Evolutionary conservation across 2,329 filamentous ascomycete species (phyloP), one percentile per base, ranked within the genome.

Genomic region (Penicillium sp.): DNA sequence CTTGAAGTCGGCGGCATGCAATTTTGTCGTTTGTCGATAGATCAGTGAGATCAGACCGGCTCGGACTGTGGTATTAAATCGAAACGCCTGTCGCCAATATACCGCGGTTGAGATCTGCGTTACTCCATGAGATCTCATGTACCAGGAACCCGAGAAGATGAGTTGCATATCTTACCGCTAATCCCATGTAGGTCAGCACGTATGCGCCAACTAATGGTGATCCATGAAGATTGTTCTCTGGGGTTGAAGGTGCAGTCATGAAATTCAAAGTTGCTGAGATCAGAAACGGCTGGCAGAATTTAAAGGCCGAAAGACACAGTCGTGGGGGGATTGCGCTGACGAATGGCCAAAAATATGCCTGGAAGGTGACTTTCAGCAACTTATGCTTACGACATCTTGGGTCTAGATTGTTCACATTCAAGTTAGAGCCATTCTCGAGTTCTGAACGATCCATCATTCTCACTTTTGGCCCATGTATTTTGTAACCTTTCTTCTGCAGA

Each of bases 11-110:
- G 59, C 49, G 0, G 63, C 55, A 6, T 63, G 63, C 9, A 76
- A 53, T 0, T 61, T 58, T 1, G 74, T 52, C 0, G 76, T 77
- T 59, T 79, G 78, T 16, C 68, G 64, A 54, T 76, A 80, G 4
- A 82, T 72, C n/a, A 79, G 45, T 0, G 74, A 70, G 10, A 73
- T 62, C 26, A 74, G 54, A 0, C 59, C 64, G 13, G 64, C 65
- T 38, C 72, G 60, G 12, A 71, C 49, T 39, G 67, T 64, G 3
- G 65, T 67, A 3, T 62, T 58, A 16, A 61, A 49, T n/a, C 68
- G 65, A 48, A 66, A 62, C 1, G 64, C 51, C 18, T 61, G 58
- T 53, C 70, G 65, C 33, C 61, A 54, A 31, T 65, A 68, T 5
- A 54, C 26, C 6, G 58, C 58, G 3, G 63, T 65, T 2, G 58